Evolutionary conservation across 805 yeast species (phyloP).

Genomic region (Lipomyces oligophaga): DNA sequence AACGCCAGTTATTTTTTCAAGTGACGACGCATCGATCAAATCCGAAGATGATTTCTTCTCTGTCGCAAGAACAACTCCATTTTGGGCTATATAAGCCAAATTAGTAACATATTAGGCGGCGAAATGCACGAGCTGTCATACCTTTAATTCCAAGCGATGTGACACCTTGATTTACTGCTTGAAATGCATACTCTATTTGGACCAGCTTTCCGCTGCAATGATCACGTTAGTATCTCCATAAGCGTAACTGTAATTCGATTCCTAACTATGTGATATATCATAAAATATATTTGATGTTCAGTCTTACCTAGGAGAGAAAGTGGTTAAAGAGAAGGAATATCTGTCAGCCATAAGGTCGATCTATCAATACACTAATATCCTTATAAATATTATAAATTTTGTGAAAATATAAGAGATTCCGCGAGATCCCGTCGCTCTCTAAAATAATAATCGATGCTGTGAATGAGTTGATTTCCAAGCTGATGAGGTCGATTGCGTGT

Average conservation of each 20-base stretch:
- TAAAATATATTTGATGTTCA: background rate
- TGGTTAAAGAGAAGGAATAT: constrained; percentile 94
- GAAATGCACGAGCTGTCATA: constrained; percentile 26
- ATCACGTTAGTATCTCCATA: constrained; percentile 1
- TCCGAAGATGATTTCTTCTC: constrained; percentile 85
- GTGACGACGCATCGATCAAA: constrained; percentile 67
- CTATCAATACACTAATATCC: no score
- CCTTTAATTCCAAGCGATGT: constrained; percentile 86
- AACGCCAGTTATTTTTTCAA: constrained; percentile 72
- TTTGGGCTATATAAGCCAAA: constrained; percentile 57
- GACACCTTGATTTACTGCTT: constrained; percentile 97
- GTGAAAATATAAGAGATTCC: no score
- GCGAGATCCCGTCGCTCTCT: no score
- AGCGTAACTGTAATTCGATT: background rate
- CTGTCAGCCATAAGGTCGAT: constrained; percentile 99
- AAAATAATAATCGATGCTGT: background rate
- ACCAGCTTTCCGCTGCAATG: constrained; percentile 81
- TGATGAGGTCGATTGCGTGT: background rate
- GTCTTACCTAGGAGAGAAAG: constrained; percentile 89
- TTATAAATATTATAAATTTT: no score
- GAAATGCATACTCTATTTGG: constrained; percentile 95
- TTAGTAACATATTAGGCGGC: background rate
- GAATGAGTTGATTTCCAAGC: no score
- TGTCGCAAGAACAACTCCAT: constrained; percentile 95
- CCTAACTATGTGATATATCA: background rate